Evolutionary conservation across 805 yeast species (phyloP).

Genomic region (Metschnikowia matae): DNA sequence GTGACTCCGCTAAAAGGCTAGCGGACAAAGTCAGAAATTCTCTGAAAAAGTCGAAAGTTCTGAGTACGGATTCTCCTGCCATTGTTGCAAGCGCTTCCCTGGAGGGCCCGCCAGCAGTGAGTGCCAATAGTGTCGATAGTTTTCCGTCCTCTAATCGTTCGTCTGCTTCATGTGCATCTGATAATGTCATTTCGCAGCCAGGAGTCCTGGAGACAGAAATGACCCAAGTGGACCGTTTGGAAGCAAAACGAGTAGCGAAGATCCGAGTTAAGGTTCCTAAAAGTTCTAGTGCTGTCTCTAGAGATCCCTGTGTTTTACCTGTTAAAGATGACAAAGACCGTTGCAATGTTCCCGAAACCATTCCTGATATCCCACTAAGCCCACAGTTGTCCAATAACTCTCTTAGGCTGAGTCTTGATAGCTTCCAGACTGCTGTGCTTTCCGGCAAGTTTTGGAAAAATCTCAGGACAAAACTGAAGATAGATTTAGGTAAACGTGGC

Average conservation of each 20-base stretch:
- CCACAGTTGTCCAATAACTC: not conserved
- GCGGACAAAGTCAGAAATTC: not conserved
- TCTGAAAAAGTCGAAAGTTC: not conserved
- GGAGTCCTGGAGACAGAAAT: not conserved
- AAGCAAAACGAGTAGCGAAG: not conserved
- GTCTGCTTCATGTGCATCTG: not conserved
- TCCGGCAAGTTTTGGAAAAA: not conserved
- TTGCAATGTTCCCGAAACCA: not conserved
- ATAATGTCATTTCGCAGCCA: conserved; percentile 2
- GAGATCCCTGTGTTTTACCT: not conserved
- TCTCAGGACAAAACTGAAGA: not conserved
- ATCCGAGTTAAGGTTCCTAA: not conserved
- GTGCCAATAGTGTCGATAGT: not conserved
- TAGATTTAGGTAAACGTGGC: not conserved
- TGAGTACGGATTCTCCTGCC: not conserved
- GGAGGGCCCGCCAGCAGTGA: conserved; percentile 1
- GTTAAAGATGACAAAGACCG: not conserved
- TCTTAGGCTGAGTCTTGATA: not conserved
- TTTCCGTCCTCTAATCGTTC: not conserved
- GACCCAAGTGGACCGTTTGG: not conserved
- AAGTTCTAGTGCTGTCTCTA: not conserved
- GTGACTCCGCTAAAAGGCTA: not conserved
- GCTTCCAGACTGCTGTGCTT: not conserved
- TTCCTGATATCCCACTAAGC: not conserved
- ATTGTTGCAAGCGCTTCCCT: not conserved